Base-by-base conservation (phyloP, 2,329 filamentous ascomycete genomes). In the Hawksworthiomyces lignivorus region DNA sequence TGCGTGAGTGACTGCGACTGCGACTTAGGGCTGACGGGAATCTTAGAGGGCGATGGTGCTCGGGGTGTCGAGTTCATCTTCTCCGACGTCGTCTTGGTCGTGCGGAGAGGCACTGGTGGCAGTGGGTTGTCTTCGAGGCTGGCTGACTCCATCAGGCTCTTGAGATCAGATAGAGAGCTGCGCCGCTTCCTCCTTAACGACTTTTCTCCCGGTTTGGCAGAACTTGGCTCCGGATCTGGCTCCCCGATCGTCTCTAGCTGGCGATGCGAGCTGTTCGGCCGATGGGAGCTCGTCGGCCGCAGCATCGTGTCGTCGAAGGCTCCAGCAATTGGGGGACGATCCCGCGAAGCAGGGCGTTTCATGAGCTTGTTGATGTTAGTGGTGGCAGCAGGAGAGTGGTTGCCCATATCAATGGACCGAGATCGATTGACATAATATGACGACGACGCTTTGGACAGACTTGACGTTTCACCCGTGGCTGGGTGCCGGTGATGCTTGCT, bases 81-180 rank as follows among this genome's bases (percentile, higher is more conserved):
- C 44, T 75, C 72, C 2, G 72, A 71, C 2, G 71, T 75, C 48
- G 72, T 64, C 51, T 72, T 68, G 57, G 72, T 68, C 50, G 70
- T 60, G 49, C 70, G 69, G 18, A 77, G 59, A 3, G 73, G 72
- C 56, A 71, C 68, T 12, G 67, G 51, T 8, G 62, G 51, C 27
- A 53, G 51, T 1, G 63, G 58, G 19, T 48, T 46, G 18, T 59
- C 68, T 54, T 62, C 65, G 1, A 82, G 61, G 10, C 68, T 73
- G 8, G 80, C 70, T 42, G 77, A 71, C 30, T 72, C 73, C 63
- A 90, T 80, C 15, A 86, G 67, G 15, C 48, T 52, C 50, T 61
- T 84, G 36, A 97, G 70, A 59, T 97, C 90, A 5, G 89, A 95
- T 31, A 97, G 66, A 20, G 89, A 96, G 63, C 89, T 96, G 57